Evolutionary conservation across 2,329 filamentous ascomycete genomes (phyloP).

Genomic region (Ustulina deusta): DNA sequence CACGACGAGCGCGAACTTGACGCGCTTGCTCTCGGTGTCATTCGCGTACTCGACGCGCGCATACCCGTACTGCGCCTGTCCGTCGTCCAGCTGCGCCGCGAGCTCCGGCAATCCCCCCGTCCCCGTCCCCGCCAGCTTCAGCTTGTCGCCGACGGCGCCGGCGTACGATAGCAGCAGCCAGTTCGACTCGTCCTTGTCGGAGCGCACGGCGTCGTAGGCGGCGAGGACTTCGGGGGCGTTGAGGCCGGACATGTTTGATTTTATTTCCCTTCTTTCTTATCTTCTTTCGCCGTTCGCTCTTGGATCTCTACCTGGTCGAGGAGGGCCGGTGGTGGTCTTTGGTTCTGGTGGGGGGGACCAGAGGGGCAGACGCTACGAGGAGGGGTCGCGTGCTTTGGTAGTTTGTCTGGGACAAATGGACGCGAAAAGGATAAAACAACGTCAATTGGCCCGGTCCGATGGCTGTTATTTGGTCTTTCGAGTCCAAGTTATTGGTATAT

Average conservation of each 20-base stretch:
- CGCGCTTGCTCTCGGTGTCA: constrained; percentile 74
- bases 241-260: constrained; percentile 64
- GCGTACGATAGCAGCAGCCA: constrained; percentile 76
- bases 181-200: constrained; percentile 73
- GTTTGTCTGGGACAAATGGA: not conserved
- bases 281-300: not conserved
- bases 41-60: constrained; percentile 76
- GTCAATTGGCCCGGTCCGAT: not conserved
- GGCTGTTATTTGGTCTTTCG: not conserved
- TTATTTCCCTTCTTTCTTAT: not conserved
- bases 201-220: constrained; percentile 75
- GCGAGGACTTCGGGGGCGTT: constrained; percentile 69
- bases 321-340: not conserved
- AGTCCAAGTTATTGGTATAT: not conserved
- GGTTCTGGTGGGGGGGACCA: constrained; percentile 13
- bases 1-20: constrained; percentile 75
- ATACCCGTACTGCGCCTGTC: constrained; percentile 75
- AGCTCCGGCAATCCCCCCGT: constrained; percentile 71
- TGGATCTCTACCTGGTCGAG: not conserved
- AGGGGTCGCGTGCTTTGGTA: constrained; percentile 25
- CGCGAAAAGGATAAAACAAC: not conserved
- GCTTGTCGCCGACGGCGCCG: constrained; percentile 65
- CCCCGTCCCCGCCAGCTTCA: constrained; percentile 68
- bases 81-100: constrained; percentile 65
- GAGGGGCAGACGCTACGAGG: constrained; percentile 19